These are phyloP conservation scores for Phylloporus arenicola DNA, from an alignment of 768 basidiomycete species.

Conservation along the genomic window DNA sequence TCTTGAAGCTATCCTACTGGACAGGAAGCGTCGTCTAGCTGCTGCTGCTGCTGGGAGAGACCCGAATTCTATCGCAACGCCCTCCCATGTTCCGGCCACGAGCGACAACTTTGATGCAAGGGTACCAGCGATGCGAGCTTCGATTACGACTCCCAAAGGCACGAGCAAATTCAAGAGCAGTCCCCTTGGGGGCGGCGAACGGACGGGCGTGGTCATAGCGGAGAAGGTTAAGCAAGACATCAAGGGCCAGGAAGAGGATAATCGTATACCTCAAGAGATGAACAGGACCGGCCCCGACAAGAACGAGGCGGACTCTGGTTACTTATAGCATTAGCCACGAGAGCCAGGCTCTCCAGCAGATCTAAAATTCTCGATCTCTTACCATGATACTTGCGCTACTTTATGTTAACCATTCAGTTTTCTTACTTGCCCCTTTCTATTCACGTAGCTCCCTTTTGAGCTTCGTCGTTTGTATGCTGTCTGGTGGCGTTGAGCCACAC, in stretches of 20 bases:
- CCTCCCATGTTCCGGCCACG: slow-evolving; percentile 5
- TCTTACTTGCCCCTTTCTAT: neutral
- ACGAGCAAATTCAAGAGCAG: slow-evolving; percentile 67
- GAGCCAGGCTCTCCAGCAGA: neutral
- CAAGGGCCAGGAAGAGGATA: slow-evolving; percentile 17
- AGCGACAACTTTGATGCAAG: slow-evolving; percentile 17
- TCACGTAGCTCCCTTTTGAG: neutral
- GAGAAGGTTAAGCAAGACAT: slow-evolving; percentile 41
- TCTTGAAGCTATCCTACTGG: slow-evolving; percentile 61
- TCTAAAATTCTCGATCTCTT: neutral
- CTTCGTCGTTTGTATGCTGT: slow-evolving; percentile 1
- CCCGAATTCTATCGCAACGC: neutral
- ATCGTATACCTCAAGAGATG: slow-evolving; percentile 33
- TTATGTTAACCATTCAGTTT: neutral
- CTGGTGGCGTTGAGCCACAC: slow-evolving; percentile 12
- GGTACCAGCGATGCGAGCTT: slow-evolving; percentile 7
- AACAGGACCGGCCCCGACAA: slow-evolving; percentile 34
- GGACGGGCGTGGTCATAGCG: slow-evolving; percentile 43
- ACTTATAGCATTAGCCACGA: slow-evolving; percentile 16
- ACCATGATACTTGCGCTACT: neutral
- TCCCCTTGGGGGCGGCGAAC: slow-evolving; percentile 48
- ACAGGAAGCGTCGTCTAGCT: slow-evolving; percentile 54
- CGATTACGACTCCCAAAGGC: slow-evolving; percentile 36
- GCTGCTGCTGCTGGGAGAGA: slow-evolving; percentile 22
- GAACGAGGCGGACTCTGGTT: slow-evolving; percentile 27